A percentile compares a stretch with the other conserved stretches of the same genome.
Conservation (phyloP, 768 basidiomycete species). For the Rhodotorula babjevae region DNA sequence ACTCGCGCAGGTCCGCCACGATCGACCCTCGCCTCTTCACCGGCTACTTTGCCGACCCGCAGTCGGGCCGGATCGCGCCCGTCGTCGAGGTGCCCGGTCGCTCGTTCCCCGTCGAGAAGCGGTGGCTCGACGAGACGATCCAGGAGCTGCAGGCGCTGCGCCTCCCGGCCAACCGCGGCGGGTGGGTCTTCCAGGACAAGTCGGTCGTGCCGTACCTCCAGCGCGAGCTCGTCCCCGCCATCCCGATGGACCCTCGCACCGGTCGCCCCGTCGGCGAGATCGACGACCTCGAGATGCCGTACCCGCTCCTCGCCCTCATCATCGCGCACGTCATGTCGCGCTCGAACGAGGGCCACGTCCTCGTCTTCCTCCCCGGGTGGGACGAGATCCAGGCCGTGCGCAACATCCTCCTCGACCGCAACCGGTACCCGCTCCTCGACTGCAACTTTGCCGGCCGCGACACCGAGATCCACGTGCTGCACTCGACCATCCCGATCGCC, state of each 20-base stretch:
- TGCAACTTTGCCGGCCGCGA: conserved; percentile 58
- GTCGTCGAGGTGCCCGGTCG: conserved; percentile 79
- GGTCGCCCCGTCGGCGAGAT: conserved; percentile 45
- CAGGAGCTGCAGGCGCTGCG: conserved; percentile 50
- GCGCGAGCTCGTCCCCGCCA: conserved; percentile 58
- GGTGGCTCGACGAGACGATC: conserved; percentile 74
- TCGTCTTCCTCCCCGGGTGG: conserved; percentile 90
- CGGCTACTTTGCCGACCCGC: conserved; percentile 69
- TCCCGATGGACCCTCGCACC: conserved; percentile 41
- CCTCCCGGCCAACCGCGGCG: conserved; percentile 42
- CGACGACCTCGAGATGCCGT: conserved; percentile 71
- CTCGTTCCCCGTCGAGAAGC: conserved; percentile 76
- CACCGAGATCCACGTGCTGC: conserved; percentile 72
- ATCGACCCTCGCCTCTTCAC: conserved; percentile 87
- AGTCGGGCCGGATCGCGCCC: conserved; percentile 57
- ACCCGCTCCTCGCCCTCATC: conserved; percentile 71
- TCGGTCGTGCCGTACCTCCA: conserved; percentile 66
- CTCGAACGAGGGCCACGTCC: conserved; percentile 75
- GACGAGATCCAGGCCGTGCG: conserved; percentile 78
- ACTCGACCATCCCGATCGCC: conserved; percentile 78
- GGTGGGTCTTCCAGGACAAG: conserved; percentile 69
- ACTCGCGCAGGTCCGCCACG: conserved; percentile 57
- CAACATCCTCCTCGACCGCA: conserved; percentile 56
- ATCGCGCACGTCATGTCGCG: conserved; percentile 69
- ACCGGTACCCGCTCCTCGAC: conserved; percentile 53